Evolutionary conservation across 1,284 basidiomycete genomes (phyloP), one percentile per base, ranked within the genome.

Genomic region (Ganoderma resinaceum): DNA sequence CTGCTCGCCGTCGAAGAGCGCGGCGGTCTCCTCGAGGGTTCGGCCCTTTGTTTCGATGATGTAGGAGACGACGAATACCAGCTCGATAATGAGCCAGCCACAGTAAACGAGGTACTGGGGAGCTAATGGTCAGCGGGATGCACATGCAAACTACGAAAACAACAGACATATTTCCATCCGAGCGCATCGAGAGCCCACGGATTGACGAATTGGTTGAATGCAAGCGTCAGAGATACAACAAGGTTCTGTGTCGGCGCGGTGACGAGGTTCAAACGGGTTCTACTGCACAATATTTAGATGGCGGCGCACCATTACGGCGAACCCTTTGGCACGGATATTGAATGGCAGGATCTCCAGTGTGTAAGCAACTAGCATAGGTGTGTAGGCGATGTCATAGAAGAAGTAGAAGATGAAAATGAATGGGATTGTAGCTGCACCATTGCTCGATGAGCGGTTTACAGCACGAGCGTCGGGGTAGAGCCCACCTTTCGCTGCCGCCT

Each of bases 141-240:
- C 70, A 64, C 37, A 49, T 43, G 12, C 33, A 66, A 67, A 23
- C 65, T 58, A 8, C 64, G 31, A 33, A 63, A 61, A 52, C 16
- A 2, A 65, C 76, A 63, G 68, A 84, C 83, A 71, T 92, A 93
- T 82, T 85, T 87, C 90, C 91, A 93, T 29, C 84, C 85, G 20
- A 93, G 85, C 1, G 84, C 83, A n/a, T 84, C 82, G 37, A 93
- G 81, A 1, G 90, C 91, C 81, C 89, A 86, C 4, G 91, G 91
- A 76, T 93, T 93, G 58, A 91, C 86, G 71, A 91, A 92, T 76
- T 91, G 89, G 76, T 92, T 93, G 82, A 92, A 90, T 0, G 87
- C 86, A 33, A 88, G 80, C 0, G 86, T 87, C 20, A 87, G 75
- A 74, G 86, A 87, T 20, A 90, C 82, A 7, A 83, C 82, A 60